Evolutionary conservation across 1,139 yeast species (phyloP), one percentile per base, ranked within the genome.

Genomic region (Yamadazyma membranifaciens): DNA sequence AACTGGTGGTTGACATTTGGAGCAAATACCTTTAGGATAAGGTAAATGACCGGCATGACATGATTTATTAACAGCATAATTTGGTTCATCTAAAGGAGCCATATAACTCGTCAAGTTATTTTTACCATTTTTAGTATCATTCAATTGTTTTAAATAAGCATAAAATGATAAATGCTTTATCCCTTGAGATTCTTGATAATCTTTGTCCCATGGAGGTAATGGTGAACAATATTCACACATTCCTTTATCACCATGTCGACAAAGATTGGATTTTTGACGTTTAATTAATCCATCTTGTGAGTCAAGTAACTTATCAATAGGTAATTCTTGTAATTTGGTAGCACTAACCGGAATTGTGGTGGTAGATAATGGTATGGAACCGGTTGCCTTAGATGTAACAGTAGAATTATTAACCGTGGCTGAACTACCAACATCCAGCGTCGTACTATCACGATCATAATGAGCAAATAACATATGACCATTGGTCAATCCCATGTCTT

Each of bases 201-300:
- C 78, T 45, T 76, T 74, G 61, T 92, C 97, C 87, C 92, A 94
- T 2, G 98, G 98, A 35, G 96, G 96, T 43, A 94, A 67, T 0
- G 98, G 97, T 39, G 95, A 82, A 59, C 98, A 92, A 58, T 89
- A 88, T 54, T 92, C 98, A 63, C 98, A 92, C 98, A 92, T 92
- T 3, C 98, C 98, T 52, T 84, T 85, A 30, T 83, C 91, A 3
- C 94, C 88, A 59, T 94, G 98, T 43, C 83, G 79, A 60, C 98
- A 92, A 55, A 89, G 69, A 4, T 63, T 59, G 6, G 88, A 79
- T 46, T 70, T 75, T 26, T 70, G 63, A 30, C 98, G 75, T 31
- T 73, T 64, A 45, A 94, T 88, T 44, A 85, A 67, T 1, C 98
- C 99, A 35, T 79, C 78, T 39, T 77, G 73, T 36, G 69, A 71